These are phyloP conservation scores for Friedmanniomyces endolithicus DNA, from an alignment of 495 filamentous ascomycete genomes.

Conservation along the genomic window DNA sequence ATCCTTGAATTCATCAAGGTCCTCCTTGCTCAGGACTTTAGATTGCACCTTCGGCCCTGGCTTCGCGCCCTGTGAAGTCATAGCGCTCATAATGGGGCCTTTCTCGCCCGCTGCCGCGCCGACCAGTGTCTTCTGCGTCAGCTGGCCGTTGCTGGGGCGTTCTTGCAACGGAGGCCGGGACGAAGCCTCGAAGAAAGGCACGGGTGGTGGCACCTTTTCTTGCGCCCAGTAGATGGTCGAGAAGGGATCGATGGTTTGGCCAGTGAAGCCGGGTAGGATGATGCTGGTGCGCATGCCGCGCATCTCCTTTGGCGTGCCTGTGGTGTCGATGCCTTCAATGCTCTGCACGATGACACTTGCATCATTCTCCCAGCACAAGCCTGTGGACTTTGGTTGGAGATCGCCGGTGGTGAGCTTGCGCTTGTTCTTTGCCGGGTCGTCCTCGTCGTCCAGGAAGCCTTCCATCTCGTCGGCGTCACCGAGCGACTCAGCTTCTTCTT, in stretches of 20 bases:
- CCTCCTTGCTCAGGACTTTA: constrained; percentile 44
- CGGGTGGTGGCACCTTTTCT: constrained; percentile 7
- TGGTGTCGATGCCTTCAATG: constrained; percentile 33
- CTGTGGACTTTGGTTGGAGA: constrained; percentile 61
- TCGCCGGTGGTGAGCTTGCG: constrained; percentile 47
- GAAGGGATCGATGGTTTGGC: constrained; percentile 68
- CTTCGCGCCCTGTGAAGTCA: constrained; percentile 2
- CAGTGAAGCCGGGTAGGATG: constrained; percentile 25
- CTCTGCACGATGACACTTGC: constrained; percentile 31
- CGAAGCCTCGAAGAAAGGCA: constrained; percentile 7
- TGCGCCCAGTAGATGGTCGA: constrained; percentile 66
- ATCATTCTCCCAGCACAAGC: constrained; percentile 67
- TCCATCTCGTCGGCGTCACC: constrained; percentile 57
- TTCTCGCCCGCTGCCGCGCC: constrained; percentile 20
- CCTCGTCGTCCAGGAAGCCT: constrained; percentile 56
- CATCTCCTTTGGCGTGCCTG: constrained; percentile 34
- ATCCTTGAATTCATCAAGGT: constrained; percentile 59
- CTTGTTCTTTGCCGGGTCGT: constrained; percentile 26
- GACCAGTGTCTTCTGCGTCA: neutral
- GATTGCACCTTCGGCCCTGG: constrained; percentile 12
- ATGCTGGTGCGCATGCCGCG: constrained; percentile 10
- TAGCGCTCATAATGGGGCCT: constrained; percentile 2
- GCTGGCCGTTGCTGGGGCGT: constrained; percentile 8
- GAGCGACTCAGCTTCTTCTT: constrained; percentile 57
- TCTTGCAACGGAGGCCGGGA: constrained; percentile 29